Evolutionary conservation across 1,139 yeast genomes (phyloP).

Genomic region (Geotrichum reessii): DNA sequence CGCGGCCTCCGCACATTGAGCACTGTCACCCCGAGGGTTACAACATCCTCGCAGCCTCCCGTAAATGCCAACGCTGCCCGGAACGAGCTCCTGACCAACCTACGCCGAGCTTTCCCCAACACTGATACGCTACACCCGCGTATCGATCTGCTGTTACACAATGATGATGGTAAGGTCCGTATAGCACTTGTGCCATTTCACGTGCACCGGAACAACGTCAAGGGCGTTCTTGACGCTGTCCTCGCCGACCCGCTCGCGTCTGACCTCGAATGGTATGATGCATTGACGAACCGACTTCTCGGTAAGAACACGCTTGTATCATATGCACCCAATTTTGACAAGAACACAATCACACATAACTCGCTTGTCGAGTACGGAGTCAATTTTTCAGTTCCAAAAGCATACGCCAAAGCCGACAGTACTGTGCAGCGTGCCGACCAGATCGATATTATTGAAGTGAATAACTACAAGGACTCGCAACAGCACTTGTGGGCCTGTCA

Average conservation of each 20-base stretch:
- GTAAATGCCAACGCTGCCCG: background rate
- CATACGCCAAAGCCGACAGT: background rate
- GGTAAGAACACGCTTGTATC: constrained; percentile 34
- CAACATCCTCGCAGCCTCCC: background rate
- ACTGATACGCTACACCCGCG: constrained; percentile 22
- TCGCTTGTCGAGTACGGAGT: constrained; percentile 36
- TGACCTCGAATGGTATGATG: constrained; percentile 32
- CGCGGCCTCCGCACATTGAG: background rate
- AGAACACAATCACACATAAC: constrained; percentile 33
- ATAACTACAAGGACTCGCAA: constrained; percentile 30
- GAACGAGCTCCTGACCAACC: background rate
- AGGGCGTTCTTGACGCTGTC: constrained; percentile 31
- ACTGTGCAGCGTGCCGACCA: background rate
- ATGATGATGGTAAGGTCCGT: background rate
- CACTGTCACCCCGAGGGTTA: background rate
- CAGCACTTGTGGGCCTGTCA: constrained; percentile 32
- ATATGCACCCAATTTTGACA: constrained; percentile 31
- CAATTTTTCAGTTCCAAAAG: constrained; percentile 28
- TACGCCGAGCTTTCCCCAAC: constrained; percentile 3
- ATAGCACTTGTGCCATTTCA: constrained; percentile 24
- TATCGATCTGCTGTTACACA: constrained; percentile 17
- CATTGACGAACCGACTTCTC: constrained; percentile 29
- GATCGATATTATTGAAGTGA: constrained; percentile 26
- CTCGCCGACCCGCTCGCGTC: constrained; percentile 36
- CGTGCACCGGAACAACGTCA: constrained; percentile 25